Conservation (phyloP, 495 filamentous ascomycete species). For the Penicillium cosmopolitanum region DNA sequence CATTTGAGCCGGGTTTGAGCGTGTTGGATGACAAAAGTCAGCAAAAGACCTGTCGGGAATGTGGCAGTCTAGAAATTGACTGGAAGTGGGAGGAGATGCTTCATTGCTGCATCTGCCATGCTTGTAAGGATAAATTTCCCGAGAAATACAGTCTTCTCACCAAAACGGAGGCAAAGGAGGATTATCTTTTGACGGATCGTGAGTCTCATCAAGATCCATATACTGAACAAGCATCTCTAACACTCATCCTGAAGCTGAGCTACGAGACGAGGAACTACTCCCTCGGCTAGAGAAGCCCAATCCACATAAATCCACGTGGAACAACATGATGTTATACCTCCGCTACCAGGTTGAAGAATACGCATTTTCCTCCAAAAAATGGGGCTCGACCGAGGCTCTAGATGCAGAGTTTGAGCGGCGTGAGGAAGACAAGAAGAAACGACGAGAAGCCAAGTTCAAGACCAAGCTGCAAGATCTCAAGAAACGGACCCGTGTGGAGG, state of each 20-base stretch:
- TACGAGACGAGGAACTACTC: slow-evolving; percentile 81
- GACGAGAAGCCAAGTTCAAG: slow-evolving; percentile 92
- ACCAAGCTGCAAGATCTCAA: slow-evolving; percentile 86
- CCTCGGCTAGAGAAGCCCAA: slow-evolving; percentile 90
- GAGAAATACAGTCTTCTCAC: slow-evolving; percentile 94
- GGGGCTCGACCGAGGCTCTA: slow-evolving; percentile 82
- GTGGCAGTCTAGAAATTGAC: slow-evolving; percentile 82
- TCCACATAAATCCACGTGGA: slow-evolving; percentile 93
- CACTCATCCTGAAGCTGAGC: slow-evolving; percentile 61
- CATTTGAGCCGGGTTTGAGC: slow-evolving; percentile 84
- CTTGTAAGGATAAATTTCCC: slow-evolving; percentile 84
- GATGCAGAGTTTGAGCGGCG: slow-evolving; percentile 89
- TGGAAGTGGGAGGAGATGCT: slow-evolving; percentile 91
- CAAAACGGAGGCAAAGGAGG: slow-evolving; percentile 93
- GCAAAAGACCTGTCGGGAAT: slow-evolving; percentile 81
- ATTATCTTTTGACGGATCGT: slow-evolving; percentile 95
- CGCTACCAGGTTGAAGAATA: slow-evolving; percentile 94
- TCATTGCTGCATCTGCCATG: slow-evolving; percentile 66
- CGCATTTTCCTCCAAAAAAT: slow-evolving; percentile 78
- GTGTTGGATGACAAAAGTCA: slow-evolving; percentile 63
- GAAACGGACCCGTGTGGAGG: slow-evolving; percentile 89
- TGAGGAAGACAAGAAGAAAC: slow-evolving; percentile 78
- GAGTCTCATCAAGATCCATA: slow-evolving; percentile 31
- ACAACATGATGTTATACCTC: slow-evolving; percentile 97
- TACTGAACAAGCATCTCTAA: neutral